Percentiles rank a stretch among this genome's conserved stretches.
Evolutionary conservation across 2,329 filamentous ascomycete genomes (phyloP).

Genomic region (Elsinoe perseae): DNA sequence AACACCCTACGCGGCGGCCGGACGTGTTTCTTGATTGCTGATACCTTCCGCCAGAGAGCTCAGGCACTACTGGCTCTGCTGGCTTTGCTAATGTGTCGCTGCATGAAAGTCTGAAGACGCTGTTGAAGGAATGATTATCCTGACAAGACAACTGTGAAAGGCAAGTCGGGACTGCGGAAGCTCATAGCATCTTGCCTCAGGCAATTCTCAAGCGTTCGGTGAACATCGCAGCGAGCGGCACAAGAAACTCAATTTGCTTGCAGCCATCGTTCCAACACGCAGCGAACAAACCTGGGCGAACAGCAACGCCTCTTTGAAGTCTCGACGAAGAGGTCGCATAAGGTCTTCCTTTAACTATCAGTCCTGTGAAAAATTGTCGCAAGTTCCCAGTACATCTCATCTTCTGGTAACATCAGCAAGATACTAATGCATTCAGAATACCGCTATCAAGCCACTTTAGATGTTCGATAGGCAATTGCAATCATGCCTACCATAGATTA

Average conservation of each 20-base stretch:
- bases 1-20: neutral
- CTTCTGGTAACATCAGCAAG: too few species aligned
- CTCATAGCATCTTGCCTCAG: neutral
- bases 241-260: neutral
- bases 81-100: neutral
- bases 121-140: neutral
- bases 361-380: too few species aligned
- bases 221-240: neutral
- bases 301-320: neutral
- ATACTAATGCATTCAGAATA: neutral
- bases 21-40: neutral
- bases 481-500: constrained; percentile 52
- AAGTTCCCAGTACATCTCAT: too few species aligned
- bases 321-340: too few species aligned
- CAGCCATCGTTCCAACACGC: neutral
- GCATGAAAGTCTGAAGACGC: neutral
- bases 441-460: too few species aligned
- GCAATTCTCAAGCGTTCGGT: neutral
- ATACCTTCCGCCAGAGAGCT: neutral
- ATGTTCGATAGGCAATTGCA: neutral
- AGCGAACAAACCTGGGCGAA: neutral
- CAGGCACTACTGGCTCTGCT: neutral
- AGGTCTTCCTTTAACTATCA: too few species aligned
- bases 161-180: neutral
- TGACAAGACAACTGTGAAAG: neutral